Conservation (phyloP, 306 rosid genomes). For the Sphenostylis stenocarpa region DNA sequence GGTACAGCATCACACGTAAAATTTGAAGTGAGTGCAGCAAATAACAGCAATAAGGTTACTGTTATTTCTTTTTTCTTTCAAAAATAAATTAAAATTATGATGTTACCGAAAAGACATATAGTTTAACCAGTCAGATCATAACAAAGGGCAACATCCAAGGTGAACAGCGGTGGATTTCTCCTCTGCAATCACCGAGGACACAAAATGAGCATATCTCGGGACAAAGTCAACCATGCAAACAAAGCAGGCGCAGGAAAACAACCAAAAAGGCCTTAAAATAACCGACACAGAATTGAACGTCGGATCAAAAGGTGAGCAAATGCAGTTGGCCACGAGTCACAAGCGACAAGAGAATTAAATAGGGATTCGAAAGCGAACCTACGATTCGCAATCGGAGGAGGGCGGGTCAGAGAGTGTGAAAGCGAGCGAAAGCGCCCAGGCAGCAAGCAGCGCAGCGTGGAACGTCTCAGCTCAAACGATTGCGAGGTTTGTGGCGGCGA, state of each 20-base stretch:
- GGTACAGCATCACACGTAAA: background rate
- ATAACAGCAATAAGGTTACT: background rate
- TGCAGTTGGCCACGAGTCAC: background rate
- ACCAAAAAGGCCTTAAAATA: background rate
- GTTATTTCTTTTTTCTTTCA: background rate
- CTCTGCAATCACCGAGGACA: background rate
- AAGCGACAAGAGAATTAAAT: background rate
- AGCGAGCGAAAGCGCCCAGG: slow-evolving; percentile 18
- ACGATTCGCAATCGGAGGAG: background rate
- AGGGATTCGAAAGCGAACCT: slow-evolving; percentile 4
- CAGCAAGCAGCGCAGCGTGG: background rate
- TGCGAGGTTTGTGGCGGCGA: background rate
- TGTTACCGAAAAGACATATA: background rate
- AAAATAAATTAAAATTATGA: background rate
- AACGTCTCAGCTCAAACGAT: background rate
- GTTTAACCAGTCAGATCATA: slow-evolving; percentile 20
- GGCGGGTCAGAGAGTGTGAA: background rate
- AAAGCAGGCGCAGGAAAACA: slow-evolving; percentile 12
- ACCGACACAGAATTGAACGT: background rate
- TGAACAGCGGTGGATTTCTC: background rate
- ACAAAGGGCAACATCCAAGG: background rate
- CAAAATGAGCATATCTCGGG: background rate
- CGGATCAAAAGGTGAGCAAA: background rate
- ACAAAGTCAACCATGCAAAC: slow-evolving; percentile 32
- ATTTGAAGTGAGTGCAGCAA: background rate